A percentile compares a stretch with the other conserved stretches of the same genome.
Conservation (phyloP, 2,329 filamentous ascomycete species). For the Aspergillus sp. region DNA sequence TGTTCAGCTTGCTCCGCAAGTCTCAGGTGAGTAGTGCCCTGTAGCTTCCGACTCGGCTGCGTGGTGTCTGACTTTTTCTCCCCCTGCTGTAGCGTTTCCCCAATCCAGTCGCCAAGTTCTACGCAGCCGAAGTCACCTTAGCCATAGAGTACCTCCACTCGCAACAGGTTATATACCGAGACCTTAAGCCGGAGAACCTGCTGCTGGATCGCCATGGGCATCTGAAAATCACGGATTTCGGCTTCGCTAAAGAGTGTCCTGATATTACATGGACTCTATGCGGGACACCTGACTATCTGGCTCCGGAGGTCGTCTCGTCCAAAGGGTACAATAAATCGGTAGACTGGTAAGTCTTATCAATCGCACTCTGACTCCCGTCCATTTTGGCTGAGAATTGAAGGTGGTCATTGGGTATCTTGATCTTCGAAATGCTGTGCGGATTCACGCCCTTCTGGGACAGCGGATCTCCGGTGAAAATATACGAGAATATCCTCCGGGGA, state of each 20-base stretch:
- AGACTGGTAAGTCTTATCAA: constrained; percentile 64
- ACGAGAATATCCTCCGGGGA: constrained; percentile 96
- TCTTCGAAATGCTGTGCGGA: constrained; percentile 98
- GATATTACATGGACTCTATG: constrained; percentile 99
- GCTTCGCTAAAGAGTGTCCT: constrained; percentile 93
- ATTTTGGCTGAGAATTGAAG: constrained; percentile 41
- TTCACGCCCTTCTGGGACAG: constrained; percentile 99
- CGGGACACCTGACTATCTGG: constrained; percentile 93
- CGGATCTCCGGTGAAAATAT: constrained; percentile 96
- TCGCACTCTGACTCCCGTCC: no score
- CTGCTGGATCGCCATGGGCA: constrained; percentile 87
- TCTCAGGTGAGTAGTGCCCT: constrained; percentile 78
- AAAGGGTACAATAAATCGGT: constrained; percentile 99
- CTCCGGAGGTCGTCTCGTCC: constrained; percentile 95
- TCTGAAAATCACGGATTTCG: constrained; percentile 96
- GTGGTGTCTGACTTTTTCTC: no score
- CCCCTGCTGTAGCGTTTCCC: constrained; percentile 66
- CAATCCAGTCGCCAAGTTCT: constrained; percentile 98
- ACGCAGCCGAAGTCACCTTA: constrained; percentile 91
- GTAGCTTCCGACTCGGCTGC: no score
- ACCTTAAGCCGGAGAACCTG: constrained; percentile 91
- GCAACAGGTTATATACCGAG: constrained; percentile 94
- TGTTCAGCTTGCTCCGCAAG: constrained; percentile 90
- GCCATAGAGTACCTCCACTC: constrained; percentile 92
- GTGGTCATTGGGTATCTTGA: constrained; percentile 97